A percentile compares a stretch with the other conserved stretches of the same genome.
Evolutionary conservation across 257 asterid genomes (phyloP).

Genomic region (Henckelia pumila): DNA sequence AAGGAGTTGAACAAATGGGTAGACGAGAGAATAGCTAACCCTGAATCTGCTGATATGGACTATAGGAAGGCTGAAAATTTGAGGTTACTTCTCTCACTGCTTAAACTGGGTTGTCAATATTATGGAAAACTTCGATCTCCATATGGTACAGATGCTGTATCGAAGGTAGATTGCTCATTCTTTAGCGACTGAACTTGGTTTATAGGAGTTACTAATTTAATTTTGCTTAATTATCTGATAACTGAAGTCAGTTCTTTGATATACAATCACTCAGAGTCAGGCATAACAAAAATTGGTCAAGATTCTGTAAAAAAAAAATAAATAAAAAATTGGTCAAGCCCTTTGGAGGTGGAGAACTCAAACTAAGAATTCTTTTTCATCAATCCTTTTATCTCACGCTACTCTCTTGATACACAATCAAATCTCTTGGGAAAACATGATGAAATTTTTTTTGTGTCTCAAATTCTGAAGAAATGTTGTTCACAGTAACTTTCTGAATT

Average conservation of each 20-base stretch:
- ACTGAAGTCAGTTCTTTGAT: neutral
- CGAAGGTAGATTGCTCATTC: slow-evolving; percentile 48
- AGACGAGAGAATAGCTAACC: slow-evolving; percentile 69
- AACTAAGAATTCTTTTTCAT: neutral
- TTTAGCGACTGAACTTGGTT: slow-evolving; percentile 5
- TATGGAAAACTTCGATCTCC: slow-evolving; percentile 94
- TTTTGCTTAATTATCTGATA: neutral
- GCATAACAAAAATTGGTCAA: neutral
- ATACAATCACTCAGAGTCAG: neutral
- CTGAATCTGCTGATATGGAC: slow-evolving; percentile 45
- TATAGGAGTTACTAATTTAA: neutral
- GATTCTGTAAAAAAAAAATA: too few relatives aligned
- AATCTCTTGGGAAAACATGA: neutral
- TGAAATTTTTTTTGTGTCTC: neutral
- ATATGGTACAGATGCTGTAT: slow-evolving; percentile 62
- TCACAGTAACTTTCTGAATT: neutral
- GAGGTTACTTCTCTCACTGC: slow-evolving; percentile 72
- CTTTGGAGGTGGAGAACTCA: neutral
- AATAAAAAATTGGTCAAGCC: neutral
- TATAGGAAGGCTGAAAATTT: slow-evolving; percentile 58
- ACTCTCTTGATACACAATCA: neutral
- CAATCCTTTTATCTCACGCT: neutral
- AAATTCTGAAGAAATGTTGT: neutral
- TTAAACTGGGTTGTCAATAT: slow-evolving; percentile 76
- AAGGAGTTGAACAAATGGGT: slow-evolving; percentile 92